These are phyloP conservation scores for Saccharomyces hybrid DNA, from an alignment of 1,139 yeast species.

Conservation along the genomic window DNA sequence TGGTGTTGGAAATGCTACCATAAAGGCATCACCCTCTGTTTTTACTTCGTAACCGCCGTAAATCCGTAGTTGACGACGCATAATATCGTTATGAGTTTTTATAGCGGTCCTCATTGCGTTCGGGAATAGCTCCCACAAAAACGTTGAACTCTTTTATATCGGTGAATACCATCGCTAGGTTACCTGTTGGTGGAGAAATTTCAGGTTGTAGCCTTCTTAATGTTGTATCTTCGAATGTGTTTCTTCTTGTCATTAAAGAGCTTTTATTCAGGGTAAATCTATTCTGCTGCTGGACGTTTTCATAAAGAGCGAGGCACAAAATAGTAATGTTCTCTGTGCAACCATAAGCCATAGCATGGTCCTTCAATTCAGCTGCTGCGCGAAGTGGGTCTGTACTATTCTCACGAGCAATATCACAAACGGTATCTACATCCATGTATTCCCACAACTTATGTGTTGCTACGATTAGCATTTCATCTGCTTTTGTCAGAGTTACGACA, in stretches of 20 bases:
- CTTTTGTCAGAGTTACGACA: constrained; percentile 51
- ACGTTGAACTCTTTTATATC: constrained; percentile 93
- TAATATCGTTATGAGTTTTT: constrained; percentile 82
- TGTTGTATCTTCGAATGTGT: constrained; percentile 64
- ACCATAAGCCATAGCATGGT: constrained; percentile 90
- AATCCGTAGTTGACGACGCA: constrained; percentile 87
- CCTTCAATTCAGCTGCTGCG: constrained; percentile 90
- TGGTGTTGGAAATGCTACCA: constrained; percentile 96
- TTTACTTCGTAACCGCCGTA: constrained; percentile 97
- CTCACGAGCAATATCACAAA: constrained; percentile 83
- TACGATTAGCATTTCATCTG: constrained; percentile 79
- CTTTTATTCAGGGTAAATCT: constrained; percentile 33
- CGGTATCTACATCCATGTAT: constrained; percentile 69
- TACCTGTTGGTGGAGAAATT: constrained; percentile 91
- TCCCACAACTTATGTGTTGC: constrained; percentile 87
- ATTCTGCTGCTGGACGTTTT: constrained; percentile 39
- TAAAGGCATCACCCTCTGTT: constrained; percentile 98
- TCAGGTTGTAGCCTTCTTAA: constrained; percentile 83
- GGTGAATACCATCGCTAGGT: constrained; percentile 89
- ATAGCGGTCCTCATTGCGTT: constrained; percentile 95
- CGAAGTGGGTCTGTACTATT: constrained; percentile 77
- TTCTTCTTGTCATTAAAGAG: constrained; percentile 37
- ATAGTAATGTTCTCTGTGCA: constrained; percentile 78
- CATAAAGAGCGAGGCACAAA: constrained; percentile 62
- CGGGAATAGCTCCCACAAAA: constrained; percentile 88